Percentiles rank a stretch among this genome's conserved stretches.
Evolutionary conservation across 2,329 filamentous ascomycete genomes (phyloP).

Genomic region (Aplosporella prunicola): DNA sequence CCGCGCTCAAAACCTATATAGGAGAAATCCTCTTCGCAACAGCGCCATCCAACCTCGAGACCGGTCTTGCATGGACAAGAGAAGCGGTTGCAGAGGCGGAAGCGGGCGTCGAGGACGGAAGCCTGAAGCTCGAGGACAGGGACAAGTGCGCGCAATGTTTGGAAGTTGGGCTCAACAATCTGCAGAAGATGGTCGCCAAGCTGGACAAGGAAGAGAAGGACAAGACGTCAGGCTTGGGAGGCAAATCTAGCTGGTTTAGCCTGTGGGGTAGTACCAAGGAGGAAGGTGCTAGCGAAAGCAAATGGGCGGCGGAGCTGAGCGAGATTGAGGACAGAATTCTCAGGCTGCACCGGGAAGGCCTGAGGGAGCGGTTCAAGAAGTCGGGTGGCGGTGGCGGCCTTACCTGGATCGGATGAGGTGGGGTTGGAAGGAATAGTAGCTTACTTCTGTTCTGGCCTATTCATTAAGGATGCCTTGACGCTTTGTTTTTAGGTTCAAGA

Average conservation of each 20-base stretch:
- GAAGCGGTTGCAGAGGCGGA: conserved; percentile 78
- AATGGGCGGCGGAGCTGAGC: conserved; percentile 1
- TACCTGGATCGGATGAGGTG: conserved; percentile 6
- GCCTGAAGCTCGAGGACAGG: conserved; percentile 31
- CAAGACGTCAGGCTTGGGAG: neutral
- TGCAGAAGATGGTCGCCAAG: conserved; percentile 67
- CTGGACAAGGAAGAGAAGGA: conserved; percentile 44
- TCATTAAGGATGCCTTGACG: too few species aligned
- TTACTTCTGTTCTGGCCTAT: too few species aligned
- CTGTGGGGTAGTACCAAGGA: neutral
- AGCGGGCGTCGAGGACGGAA: conserved; percentile 34
- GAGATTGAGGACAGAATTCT: neutral
- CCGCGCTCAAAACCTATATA: conserved; percentile 78
- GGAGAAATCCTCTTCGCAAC: conserved; percentile 83
- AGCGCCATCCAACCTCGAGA: conserved; percentile 44
- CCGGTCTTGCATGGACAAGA: conserved; percentile 80
- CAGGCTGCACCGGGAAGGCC: neutral
- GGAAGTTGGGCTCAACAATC: conserved; percentile 66
- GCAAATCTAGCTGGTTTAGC: neutral
- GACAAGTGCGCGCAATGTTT: conserved; percentile 70
- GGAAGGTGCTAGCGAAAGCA: neutral
- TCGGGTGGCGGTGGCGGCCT: neutral
- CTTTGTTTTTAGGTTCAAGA: too few species aligned
- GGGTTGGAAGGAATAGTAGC: too few species aligned
- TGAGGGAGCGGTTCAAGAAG: conserved; percentile 5